Conservation (phyloP, 768 basidiomycete species). For the Amanita brunnescens region DNA sequence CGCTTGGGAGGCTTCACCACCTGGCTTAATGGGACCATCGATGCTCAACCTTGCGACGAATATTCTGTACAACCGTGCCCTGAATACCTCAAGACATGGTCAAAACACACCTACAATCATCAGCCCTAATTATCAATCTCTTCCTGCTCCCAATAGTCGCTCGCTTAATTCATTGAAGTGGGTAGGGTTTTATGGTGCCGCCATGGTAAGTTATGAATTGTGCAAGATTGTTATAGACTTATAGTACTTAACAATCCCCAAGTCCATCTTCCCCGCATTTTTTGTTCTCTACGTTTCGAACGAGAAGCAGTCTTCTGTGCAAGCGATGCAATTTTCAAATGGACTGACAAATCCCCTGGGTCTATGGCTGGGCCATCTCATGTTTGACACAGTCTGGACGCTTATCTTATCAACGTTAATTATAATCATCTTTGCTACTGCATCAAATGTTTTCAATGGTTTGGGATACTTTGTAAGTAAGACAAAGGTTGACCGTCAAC, state of each 20-base stretch:
- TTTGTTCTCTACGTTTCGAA: constrained; percentile 68
- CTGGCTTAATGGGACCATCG: constrained; percentile 47
- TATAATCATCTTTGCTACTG: constrained; percentile 48
- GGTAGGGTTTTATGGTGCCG: constrained; percentile 65
- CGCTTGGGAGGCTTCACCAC: constrained; percentile 64
- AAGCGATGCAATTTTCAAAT: constrained; percentile 78
- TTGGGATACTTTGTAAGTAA: constrained; percentile 51
- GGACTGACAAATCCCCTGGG: constrained; percentile 62
- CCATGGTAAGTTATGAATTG: constrained; percentile 42
- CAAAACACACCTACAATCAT: constrained; percentile 41
- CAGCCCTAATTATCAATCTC: constrained; percentile 42
- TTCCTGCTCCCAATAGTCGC: constrained; percentile 48
- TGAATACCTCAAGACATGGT: constrained; percentile 40
- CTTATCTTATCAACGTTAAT: constrained; percentile 56
- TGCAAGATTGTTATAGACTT: not conserved
- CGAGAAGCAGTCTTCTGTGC: constrained; percentile 63
- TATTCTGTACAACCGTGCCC: constrained; percentile 51
- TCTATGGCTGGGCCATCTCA: constrained; percentile 71
- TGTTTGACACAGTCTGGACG: constrained; percentile 60
- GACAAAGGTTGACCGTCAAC: not conserved
- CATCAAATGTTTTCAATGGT: constrained; percentile 56
- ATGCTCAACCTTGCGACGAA: constrained; percentile 66
- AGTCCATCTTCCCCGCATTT: constrained; percentile 79
- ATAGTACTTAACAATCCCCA: too few species aligned
- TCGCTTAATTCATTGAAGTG: constrained; percentile 62